A percentile compares a stretch with the other conserved stretches of the same genome.
These are phyloP conservation scores for Melanogaster broomeanus DNA, from an alignment of 768 basidiomycete species.

Conservation along the genomic window DNA sequence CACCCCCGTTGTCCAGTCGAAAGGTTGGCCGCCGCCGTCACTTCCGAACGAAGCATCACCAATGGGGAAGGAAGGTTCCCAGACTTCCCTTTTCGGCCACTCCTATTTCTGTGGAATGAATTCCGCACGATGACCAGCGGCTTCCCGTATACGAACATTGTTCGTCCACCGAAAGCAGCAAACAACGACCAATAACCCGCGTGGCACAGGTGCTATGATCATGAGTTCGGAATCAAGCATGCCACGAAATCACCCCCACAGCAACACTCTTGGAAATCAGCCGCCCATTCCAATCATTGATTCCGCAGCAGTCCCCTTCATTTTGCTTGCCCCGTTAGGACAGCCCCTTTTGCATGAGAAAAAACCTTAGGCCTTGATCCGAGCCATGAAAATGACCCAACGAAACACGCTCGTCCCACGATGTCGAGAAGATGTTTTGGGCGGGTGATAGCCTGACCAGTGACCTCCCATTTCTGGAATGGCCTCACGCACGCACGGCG, in stretches of 20 bases:
- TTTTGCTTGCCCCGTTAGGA: constrained; percentile 1
- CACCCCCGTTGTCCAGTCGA: constrained; percentile 13
- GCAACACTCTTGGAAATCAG: neutral
- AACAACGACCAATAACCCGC: neutral
- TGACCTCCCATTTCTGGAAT: neutral
- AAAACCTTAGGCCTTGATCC: neutral
- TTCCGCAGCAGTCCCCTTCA: constrained; percentile 11
- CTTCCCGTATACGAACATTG: neutral
- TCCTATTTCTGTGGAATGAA: too few species aligned
- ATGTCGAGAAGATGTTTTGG: constrained; percentile 3
- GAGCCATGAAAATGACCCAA: neutral
- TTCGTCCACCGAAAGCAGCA: neutral
- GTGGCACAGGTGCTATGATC: constrained; percentile 1
- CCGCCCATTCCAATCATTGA: constrained; percentile 1
- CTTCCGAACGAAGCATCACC: neutral
- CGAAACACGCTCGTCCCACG: constrained; percentile 15
- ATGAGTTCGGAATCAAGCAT: constrained; percentile 15
- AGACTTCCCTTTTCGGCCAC: neutral
- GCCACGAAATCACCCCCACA: constrained; percentile 10
- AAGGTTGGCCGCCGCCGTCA: neutral
- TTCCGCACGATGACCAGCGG: neutral
- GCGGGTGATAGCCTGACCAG: constrained; percentile 13
- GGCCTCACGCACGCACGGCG: neutral
- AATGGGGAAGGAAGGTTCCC: neutral
- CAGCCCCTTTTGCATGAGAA: constrained; percentile 1